Conservation (phyloP, 1,284 basidiomycete species). For the Cryptococcus sp. region DNA sequence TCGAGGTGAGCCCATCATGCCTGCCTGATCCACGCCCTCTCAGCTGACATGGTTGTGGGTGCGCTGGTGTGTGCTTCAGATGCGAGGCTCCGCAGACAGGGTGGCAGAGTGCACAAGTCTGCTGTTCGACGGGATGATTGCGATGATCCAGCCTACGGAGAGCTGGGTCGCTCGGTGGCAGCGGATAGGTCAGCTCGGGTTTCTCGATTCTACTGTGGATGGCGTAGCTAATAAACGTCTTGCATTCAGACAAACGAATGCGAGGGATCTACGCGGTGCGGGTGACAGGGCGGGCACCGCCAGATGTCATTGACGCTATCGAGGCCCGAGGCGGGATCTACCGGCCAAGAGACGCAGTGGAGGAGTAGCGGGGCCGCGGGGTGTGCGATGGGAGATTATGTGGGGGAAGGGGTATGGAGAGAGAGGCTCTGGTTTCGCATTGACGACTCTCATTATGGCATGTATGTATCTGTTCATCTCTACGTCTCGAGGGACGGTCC, state of each 20-base stretch:
- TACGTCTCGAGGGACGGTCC: too few relatives aligned
- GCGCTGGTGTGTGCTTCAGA: constrained; percentile 54
- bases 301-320: constrained; percentile 67
- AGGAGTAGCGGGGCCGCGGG: constrained; percentile 25
- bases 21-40: neutral
- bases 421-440: neutral
- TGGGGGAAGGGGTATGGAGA: neutral
- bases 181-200: constrained; percentile 69
- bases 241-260: constrained; percentile 68
- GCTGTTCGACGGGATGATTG: constrained; percentile 88
- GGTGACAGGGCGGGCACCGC: constrained; percentile 79
- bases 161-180: constrained; percentile 97
- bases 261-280: constrained; percentile 83
- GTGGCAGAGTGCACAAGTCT: constrained; percentile 88
- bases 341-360: constrained; percentile 41
- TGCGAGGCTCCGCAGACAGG: constrained; percentile 81
- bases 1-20: constrained; percentile 63
- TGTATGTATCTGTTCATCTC: too few relatives aligned
- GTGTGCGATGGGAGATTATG: too few relatives aligned
- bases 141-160: constrained; percentile 78
- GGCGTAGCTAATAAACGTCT: neutral
- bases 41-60: neutral
- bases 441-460: neutral
- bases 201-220: constrained; percentile 22
- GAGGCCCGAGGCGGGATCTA: constrained; percentile 42